A percentile compares a stretch with the other conserved stretches of the same genome.
These are phyloP conservation scores for Trichoderma sp. DNA, from an alignment of 2,329 filamentous ascomycete genomes.

Conservation along the genomic window DNA sequence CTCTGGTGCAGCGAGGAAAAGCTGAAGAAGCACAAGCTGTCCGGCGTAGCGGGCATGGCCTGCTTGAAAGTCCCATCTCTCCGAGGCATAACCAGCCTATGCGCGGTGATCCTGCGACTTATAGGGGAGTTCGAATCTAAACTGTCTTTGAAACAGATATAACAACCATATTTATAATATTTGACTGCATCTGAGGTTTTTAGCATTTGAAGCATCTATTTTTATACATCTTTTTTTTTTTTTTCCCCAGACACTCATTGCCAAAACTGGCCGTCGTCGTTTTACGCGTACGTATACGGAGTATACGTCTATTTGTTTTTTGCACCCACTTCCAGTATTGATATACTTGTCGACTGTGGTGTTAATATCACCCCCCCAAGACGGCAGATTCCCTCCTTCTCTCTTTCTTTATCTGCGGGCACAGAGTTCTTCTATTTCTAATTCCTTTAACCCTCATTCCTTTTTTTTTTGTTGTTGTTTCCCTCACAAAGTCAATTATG, in stretches of 20 bases:
- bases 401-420: not conserved
- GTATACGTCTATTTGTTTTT: not conserved
- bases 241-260: not conserved
- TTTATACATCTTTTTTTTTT: no score
- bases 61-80: slow-evolving; percentile 36
- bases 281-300: not conserved
- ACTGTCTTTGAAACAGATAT: not conserved
- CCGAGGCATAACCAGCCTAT: slow-evolving; percentile 41
- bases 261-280: not conserved
- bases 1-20: slow-evolving; percentile 9
- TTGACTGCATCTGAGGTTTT: not conserved
- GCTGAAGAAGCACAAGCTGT: not conserved
- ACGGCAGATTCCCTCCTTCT: not conserved
- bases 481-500: not conserved
- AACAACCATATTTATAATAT: not conserved
- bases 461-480: not conserved
- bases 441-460: not conserved
- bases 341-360: not conserved
- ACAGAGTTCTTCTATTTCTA: not conserved
- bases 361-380: not conserved
- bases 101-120: slow-evolving; percentile 58
- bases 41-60: slow-evolving; percentile 33
- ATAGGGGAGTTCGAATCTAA: slow-evolving; percentile 51
- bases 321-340: not conserved
- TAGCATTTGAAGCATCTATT: not conserved